Conservation (phyloP, 306 rosid species). For the Dalbergia oliveri region DNA sequence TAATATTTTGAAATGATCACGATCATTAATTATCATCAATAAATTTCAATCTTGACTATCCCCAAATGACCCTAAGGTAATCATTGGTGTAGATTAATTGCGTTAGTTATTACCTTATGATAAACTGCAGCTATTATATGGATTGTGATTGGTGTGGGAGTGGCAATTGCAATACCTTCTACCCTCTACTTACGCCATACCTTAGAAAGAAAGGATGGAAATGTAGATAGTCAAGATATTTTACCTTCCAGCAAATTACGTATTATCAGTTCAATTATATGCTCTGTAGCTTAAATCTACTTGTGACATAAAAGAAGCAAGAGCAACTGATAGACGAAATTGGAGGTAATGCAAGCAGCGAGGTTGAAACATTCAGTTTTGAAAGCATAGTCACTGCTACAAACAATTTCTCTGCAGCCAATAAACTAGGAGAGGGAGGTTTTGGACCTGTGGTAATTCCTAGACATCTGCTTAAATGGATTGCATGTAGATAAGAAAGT, state of each 20-base stretch:
- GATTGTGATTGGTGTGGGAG: slow-evolving; percentile 41
- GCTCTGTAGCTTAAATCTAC: not conserved
- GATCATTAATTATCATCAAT: no score
- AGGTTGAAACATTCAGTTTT: slow-evolving; percentile 36
- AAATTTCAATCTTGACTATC: no score
- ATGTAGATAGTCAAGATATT: no score
- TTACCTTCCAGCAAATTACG: no score
- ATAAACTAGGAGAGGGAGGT: slow-evolving; percentile 50
- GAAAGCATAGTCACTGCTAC: slow-evolving; percentile 42
- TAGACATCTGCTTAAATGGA: not conserved
- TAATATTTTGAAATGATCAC: no score
- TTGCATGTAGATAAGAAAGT: not conserved
- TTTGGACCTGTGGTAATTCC: slow-evolving; percentile 46
- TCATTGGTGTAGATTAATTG: no score
- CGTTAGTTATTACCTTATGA: not conserved
- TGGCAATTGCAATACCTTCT: slow-evolving; percentile 1
- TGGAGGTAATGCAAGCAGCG: slow-evolving; percentile 24
- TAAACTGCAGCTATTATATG: slow-evolving; percentile 34
- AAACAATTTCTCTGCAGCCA: slow-evolving; percentile 25
- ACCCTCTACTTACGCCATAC: not conserved
- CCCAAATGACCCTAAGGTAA: no score
- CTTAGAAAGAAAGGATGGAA: no score
- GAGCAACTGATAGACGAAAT: slow-evolving; percentile 30
- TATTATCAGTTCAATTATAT: no score
- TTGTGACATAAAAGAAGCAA: slow-evolving; percentile 10